A percentile compares a stretch with the other conserved stretches of the same genome.
phyloP scores from a whole-genome alignment of 2,329 filamentous ascomycete genomes.

The Herpotrichia juniperi region DNA sequence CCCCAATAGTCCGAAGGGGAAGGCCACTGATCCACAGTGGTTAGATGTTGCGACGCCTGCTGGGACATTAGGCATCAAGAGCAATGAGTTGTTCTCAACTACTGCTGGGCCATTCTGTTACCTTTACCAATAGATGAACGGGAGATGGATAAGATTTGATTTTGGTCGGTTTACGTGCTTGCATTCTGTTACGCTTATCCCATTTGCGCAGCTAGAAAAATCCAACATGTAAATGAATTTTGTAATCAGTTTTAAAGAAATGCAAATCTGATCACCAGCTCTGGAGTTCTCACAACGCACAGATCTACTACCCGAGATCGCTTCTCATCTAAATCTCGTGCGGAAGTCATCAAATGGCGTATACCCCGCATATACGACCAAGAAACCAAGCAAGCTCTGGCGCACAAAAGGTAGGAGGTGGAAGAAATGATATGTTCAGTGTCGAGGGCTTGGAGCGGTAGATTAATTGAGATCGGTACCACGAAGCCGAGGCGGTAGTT shows the following conservation, averaged over 20 bases:
- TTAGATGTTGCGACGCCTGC: slow-evolving; percentile 29
- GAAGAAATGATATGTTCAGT: neutral
- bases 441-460: neutral
- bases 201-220: too few relatives aligned
- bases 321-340: too few relatives aligned
- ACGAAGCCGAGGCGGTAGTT: neutral
- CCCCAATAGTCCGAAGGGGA: slow-evolving; percentile 49
- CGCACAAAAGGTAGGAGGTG: neutral
- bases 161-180: too few relatives aligned
- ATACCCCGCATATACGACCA: too few relatives aligned
- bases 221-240: too few relatives aligned
- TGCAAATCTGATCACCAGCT: too few relatives aligned
- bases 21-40: slow-evolving; percentile 36
- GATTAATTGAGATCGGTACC: neutral
- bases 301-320: too few relatives aligned
- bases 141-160: neutral
- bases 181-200: too few relatives aligned
- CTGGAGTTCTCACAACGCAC: too few relatives aligned
- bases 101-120: slow-evolving; percentile 41
- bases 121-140: slow-evolving; percentile 29
- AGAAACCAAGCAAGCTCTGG: too few relatives aligned
- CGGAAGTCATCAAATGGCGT: too few relatives aligned
- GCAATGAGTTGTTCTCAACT: slow-evolving; percentile 35
- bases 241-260: too few relatives aligned
- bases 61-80: slow-evolving; percentile 27